These are phyloP conservation scores for Phylloporus scabripes DNA, from an alignment of 768 basidiomycete genomes.

Conservation along the genomic window DNA sequence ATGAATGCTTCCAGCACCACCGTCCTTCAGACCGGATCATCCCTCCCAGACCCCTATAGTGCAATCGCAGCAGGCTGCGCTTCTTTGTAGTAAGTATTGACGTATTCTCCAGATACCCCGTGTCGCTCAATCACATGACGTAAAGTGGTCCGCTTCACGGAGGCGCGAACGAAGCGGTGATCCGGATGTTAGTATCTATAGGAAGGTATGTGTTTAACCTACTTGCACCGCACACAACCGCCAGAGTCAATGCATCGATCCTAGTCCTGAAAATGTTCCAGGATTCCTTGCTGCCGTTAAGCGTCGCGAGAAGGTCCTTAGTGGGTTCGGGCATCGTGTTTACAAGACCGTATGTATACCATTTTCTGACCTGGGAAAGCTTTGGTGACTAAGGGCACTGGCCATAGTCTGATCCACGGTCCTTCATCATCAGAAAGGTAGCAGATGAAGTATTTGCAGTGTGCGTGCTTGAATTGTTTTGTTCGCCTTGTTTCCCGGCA, in stretches of 20 bases:
- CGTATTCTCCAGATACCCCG: background rate
- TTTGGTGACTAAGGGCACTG: background rate
- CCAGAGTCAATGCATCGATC: background rate
- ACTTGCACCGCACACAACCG: background rate
- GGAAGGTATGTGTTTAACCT: slow-evolving; percentile 51
- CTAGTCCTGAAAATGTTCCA: slow-evolving; percentile 77
- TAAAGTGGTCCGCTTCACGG: slow-evolving; percentile 40
- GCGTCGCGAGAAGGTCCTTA: slow-evolving; percentile 79
- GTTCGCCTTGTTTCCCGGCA: background rate
- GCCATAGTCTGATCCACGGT: slow-evolving; percentile 78
- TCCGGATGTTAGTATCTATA: slow-evolving; percentile 88
- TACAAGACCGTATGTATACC: slow-evolving; percentile 60
- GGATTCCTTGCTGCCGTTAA: slow-evolving; percentile 85
- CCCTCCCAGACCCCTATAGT: slow-evolving; percentile 86
- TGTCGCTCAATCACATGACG: background rate
- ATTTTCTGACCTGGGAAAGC: background rate
- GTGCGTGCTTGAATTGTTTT: slow-evolving; percentile 36
- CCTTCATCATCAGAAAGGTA: slow-evolving; percentile 84
- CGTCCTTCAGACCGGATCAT: slow-evolving; percentile 82
- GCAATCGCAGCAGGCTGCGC: slow-evolving; percentile 87
- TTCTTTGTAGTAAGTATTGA: slow-evolving; percentile 68
- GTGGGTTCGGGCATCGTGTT: slow-evolving; percentile 84
- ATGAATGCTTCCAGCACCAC: slow-evolving; percentile 83
- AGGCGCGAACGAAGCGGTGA: slow-evolving; percentile 91
- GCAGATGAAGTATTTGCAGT: slow-evolving; percentile 90